Conservation (phyloP, 352 stramenopile species). For the Phytophthora idaei region DNA sequence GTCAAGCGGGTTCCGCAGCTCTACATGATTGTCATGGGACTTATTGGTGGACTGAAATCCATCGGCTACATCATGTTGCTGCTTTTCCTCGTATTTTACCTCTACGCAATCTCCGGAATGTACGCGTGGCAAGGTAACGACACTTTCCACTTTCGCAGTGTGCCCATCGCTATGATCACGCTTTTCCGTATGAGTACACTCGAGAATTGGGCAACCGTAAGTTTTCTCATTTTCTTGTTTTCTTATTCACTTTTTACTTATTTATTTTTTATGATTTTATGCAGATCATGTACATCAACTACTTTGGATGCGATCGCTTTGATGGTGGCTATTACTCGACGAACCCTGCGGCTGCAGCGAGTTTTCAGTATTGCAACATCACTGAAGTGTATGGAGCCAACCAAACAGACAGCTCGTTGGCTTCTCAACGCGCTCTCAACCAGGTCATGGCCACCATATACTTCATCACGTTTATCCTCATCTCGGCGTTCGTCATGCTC, state of each 20-base stretch:
- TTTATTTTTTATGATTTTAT: slow-evolving; percentile 8
- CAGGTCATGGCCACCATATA: slow-evolving; percentile 71
- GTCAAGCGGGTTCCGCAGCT: slow-evolving; percentile 90
- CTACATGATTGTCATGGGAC: slow-evolving; percentile 92
- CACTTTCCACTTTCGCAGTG: slow-evolving; percentile 81
- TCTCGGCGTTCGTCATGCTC: slow-evolving; percentile 90
- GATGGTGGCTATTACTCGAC: slow-evolving; percentile 71
- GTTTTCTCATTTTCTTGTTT: slow-evolving; percentile 12
- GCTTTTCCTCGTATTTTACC: slow-evolving; percentile 88
- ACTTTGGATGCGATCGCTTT: slow-evolving; percentile 75
- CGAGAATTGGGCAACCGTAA: slow-evolving; percentile 80
- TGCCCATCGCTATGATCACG: slow-evolving; percentile 84
- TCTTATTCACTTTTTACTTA: slow-evolving; percentile 6
- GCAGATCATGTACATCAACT: slow-evolving; percentile 85
- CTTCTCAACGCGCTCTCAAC: slow-evolving; percentile 48
- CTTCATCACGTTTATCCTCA: slow-evolving; percentile 89
- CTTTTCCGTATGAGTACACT: slow-evolving; percentile 85
- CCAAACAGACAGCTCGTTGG: slow-evolving; percentile 41
- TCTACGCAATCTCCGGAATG: slow-evolving; percentile 92
- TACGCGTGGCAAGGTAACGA: slow-evolving; percentile 90
- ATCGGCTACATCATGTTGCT: slow-evolving; percentile 92
- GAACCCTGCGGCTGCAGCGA: slow-evolving; percentile 36
- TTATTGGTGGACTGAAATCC: slow-evolving; percentile 87
- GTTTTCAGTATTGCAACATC: slow-evolving; percentile 69
- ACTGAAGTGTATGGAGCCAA: slow-evolving; percentile 63